Evolutionary conservation across 495 filamentous ascomycete species (phyloP).

Genomic region (Echria macrotheca): DNA sequence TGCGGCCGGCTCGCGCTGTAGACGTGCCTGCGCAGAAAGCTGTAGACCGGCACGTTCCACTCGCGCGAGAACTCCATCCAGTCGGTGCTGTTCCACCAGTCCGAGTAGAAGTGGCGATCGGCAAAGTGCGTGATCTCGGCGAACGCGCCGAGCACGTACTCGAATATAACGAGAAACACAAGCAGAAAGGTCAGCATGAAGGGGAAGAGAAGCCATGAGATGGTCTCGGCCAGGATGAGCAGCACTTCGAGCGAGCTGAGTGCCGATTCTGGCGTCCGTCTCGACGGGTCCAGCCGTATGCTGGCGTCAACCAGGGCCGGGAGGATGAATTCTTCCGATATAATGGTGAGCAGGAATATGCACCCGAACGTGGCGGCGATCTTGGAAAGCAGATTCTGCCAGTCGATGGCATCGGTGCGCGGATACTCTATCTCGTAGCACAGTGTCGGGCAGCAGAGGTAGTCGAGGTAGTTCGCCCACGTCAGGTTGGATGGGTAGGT

Average conservation of each 20-base stretch:
- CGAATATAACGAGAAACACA: constrained; percentile 95
- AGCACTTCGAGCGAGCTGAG: constrained; percentile 57
- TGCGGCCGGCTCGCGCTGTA: constrained; percentile 73
- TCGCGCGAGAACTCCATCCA: constrained; percentile 96
- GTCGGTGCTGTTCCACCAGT: constrained; percentile 90
- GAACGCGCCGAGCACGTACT: constrained; percentile 91
- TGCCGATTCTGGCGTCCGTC: constrained; percentile 25
- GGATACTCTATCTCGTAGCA: constrained; percentile 99
- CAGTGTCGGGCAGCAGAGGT: constrained; percentile 84
- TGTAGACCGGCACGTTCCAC: constrained; percentile 99
- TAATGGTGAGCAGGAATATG: constrained; percentile 88
- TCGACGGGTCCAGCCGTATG: constrained; percentile 49
- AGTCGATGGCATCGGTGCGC: constrained; percentile 63
- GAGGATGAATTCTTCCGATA: constrained; percentile 91
- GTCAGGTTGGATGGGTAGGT: constrained; percentile 91
- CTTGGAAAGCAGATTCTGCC: constrained; percentile 81
- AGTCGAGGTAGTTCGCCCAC: constrained; percentile 76
- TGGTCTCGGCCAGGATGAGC: constrained; percentile 84
- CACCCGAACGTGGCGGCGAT: constrained; percentile 89
- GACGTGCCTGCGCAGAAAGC: constrained; percentile 92
- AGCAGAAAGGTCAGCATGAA: constrained; percentile 96
- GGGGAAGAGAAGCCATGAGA: constrained; percentile 87
- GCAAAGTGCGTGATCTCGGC: constrained; percentile 93
- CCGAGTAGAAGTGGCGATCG: constrained; percentile 91
- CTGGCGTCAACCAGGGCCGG: constrained; percentile 80